phyloP scores from a whole-genome alignment of 495 filamentous ascomycete genomes.

The Tetracladium marchalianum region DNA sequence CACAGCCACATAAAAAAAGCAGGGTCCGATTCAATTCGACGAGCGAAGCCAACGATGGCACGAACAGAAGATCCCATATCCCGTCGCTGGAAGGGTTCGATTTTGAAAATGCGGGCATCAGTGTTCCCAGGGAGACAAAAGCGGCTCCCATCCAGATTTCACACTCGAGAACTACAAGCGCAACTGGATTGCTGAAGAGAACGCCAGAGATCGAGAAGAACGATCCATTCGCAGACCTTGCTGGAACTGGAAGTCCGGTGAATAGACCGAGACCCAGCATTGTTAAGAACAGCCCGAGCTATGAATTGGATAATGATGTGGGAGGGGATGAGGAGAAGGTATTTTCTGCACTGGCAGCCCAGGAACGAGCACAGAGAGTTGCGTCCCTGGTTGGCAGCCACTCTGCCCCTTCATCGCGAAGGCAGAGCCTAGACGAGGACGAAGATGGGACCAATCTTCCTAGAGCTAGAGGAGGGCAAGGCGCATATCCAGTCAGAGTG shows the following conservation, averaged over 20 bases:
- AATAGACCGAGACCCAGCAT: conserved; percentile 24
- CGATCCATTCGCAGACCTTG: conserved; percentile 13
- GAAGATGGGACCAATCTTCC: conserved; percentile 11
- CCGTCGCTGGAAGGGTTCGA: not conserved
- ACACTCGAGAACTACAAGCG: conserved; percentile 11
- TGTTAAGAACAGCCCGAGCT: conserved; percentile 26
- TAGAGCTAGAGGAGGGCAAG: not conserved
- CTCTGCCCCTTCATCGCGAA: conserved; percentile 28
- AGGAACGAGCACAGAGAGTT: conserved; percentile 28
- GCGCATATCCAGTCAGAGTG: conserved; percentile 15
- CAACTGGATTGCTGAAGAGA: conserved; percentile 2
- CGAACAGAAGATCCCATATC: conserved; percentile 10
- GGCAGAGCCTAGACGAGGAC: conserved; percentile 27
- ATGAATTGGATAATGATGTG: conserved; percentile 20
- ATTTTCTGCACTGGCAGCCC: conserved; percentile 28
- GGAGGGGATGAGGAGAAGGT: conserved; percentile 23
- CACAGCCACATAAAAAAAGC: not conserved
- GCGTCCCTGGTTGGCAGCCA: conserved; percentile 23
- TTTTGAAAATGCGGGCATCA: not conserved
- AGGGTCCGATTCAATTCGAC: conserved; percentile 18
- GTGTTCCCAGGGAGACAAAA: conserved; percentile 2
- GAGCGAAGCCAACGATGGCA: conserved; percentile 16
- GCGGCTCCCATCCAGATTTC: not conserved
- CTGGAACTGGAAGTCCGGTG: not conserved
- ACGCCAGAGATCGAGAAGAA: conserved; percentile 13